phyloP scores from a whole-genome alignment of 2,329 filamentous ascomycete species.

The Penicillium decumbens region DNA sequence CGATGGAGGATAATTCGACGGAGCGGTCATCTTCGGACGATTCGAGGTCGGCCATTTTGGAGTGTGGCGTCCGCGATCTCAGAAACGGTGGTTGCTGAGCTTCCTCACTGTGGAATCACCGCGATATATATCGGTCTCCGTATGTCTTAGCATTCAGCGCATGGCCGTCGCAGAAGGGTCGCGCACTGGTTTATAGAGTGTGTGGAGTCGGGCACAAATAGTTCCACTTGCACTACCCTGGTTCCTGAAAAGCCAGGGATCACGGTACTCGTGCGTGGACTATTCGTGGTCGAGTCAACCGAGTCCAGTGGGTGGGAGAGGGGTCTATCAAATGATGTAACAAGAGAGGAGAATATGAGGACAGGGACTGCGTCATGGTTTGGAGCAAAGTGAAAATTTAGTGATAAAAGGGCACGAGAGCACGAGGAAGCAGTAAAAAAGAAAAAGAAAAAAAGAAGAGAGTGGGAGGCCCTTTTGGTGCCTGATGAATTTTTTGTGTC shows the following conservation, averaged over 20 bases:
- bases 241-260: constrained; percentile 5
- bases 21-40: constrained; percentile 52
- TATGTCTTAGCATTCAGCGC: constrained; percentile 2
- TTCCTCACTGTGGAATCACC: not conserved
- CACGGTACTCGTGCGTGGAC: constrained; percentile 11
- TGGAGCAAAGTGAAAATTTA: constrained; percentile 10
- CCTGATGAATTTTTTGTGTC: constrained; percentile 16
- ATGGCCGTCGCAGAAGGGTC: constrained; percentile 8
- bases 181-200: constrained; percentile 1
- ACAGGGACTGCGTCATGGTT: constrained; percentile 36
- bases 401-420: constrained; percentile 9
- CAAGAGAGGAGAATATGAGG: constrained; percentile 22
- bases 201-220: constrained; percentile 12
- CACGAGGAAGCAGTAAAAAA: not conserved
- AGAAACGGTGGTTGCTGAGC: not conserved
- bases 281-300: constrained; percentile 9
- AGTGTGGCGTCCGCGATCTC: constrained; percentile 1
- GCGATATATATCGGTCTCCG: not conserved
- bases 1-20: constrained; percentile 56
- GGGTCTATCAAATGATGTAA: constrained; percentile 27
- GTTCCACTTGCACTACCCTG: constrained; percentile 4
- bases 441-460: constrained; percentile 1
- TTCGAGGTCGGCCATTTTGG: constrained; percentile 36
- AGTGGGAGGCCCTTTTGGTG: constrained; percentile 11
- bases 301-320: constrained; percentile 17